Conservation (phyloP, 2,329 filamentous ascomycete genomes). For the Calonectria naviculata region DNA sequence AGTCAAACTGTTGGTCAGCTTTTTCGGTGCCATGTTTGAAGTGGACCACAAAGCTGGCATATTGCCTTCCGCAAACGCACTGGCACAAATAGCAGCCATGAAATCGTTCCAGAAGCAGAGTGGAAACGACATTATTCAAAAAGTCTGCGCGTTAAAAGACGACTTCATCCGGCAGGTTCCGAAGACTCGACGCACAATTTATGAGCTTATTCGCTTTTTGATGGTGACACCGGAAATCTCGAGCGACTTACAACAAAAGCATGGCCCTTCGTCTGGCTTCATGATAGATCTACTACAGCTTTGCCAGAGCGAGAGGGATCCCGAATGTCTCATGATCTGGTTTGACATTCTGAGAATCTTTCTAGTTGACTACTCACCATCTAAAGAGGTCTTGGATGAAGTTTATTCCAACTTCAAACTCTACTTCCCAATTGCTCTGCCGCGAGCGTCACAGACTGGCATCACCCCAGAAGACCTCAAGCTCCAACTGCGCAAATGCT, state of each 20-base stretch:
- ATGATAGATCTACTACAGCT: constrained; percentile 61
- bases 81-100: constrained; percentile 62
- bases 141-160: constrained; percentile 63
- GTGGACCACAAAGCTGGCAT: constrained; percentile 71
- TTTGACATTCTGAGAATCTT: constrained; percentile 62
- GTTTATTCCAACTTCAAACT: constrained; percentile 67
- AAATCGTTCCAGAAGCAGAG: constrained; percentile 61
- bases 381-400: constrained; percentile 58
- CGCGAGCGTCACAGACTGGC: constrained; percentile 60
- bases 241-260: constrained; percentile 56
- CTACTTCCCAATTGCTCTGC: constrained; percentile 70
- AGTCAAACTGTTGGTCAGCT: constrained; percentile 61
- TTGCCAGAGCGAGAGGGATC: constrained; percentile 67
- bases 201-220: constrained; percentile 58
- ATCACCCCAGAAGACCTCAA: constrained; percentile 70
- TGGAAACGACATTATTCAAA: constrained; percentile 60
- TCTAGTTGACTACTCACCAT: constrained; percentile 56
- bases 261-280: constrained; percentile 58
- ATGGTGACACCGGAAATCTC: constrained; percentile 55
- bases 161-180: constrained; percentile 66
- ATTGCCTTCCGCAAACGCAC: constrained; percentile 62
- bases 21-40: constrained; percentile 69
- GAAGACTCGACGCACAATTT: constrained; percentile 63
- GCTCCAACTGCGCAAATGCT: constrained; percentile 62
- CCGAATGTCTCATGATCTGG: constrained; percentile 67